Conservation (phyloP, 83 land plant species). For the Diphasiastrum complanatum region DNA sequence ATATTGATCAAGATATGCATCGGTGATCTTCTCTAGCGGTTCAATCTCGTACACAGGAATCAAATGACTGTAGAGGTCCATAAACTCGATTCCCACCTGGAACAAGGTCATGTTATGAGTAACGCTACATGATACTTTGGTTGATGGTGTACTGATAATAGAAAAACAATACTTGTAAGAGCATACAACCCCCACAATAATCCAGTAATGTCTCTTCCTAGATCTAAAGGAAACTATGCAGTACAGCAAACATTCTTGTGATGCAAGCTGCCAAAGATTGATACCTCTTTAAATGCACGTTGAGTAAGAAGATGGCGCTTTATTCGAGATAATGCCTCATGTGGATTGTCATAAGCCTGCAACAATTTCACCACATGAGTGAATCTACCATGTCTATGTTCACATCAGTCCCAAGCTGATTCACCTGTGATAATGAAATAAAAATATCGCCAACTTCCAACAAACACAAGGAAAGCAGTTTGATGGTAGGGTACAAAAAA, state of each 20-base stretch:
- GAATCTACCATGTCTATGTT: no score
- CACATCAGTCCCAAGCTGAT: no score
- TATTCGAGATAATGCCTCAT: conserved; percentile 93
- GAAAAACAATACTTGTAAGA: background rate
- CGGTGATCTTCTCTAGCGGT: conserved; percentile 97
- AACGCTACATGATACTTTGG: background rate
- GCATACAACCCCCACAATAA: background rate
- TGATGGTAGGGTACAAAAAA: background rate
- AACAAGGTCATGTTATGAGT: conserved; percentile 4
- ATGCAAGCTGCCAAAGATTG: background rate
- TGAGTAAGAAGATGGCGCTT: conserved; percentile 97
- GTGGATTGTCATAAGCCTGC: conserved; percentile 98
- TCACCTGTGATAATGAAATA: background rate
- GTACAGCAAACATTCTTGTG: background rate
- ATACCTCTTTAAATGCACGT: conserved; percentile 93
- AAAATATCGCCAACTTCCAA: background rate
- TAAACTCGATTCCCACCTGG: conserved; percentile 98
- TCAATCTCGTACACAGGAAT: conserved; percentile 99
- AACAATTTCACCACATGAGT: conserved; percentile 4
- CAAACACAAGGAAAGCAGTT: background rate
- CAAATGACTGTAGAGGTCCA: conserved; percentile 95
- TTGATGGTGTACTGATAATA: background rate
- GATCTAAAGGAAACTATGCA: no score
- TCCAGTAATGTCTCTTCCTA: background rate
- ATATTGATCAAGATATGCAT: conserved; percentile 99